Evolutionary conservation across 352 stramenopile genomes (phyloP).

Genomic region (Phytophthora multivora): DNA sequence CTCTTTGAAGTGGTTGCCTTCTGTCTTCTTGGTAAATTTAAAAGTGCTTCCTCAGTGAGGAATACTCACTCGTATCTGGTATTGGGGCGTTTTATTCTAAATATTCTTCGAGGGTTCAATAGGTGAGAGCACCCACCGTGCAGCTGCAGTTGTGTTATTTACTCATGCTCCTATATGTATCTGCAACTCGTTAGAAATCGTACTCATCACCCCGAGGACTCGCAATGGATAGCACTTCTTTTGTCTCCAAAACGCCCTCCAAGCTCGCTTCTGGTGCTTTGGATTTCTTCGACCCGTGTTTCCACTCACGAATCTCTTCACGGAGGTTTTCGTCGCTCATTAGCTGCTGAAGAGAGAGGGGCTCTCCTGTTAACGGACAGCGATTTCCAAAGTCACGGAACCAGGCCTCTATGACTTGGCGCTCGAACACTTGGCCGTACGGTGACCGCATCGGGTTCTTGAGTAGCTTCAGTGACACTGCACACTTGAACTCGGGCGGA

Average conservation of each 20-base stretch:
- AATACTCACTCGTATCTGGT: no score
- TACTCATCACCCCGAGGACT: conserved; percentile 30
- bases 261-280: not conserved
- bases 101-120: no score
- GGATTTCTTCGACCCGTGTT: conserved; percentile 42
- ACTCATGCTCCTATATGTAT: no score
- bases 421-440: conserved; percentile 80
- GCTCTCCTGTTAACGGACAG: conserved; percentile 75
- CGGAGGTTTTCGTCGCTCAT: conserved; percentile 58
- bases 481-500: conserved; percentile 72
- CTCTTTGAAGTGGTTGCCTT: no score
- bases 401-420: conserved; percentile 78
- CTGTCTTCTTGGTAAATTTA: no score
- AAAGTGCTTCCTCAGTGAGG: no score
- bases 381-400: conserved; percentile 85
- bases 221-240: conserved; percentile 8
- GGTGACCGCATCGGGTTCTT: conserved; percentile 73
- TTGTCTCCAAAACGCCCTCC: conserved; percentile 6
- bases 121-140: no score
- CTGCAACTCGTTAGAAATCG: conserved; percentile 19
- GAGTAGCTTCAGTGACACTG: conserved; percentile 73
- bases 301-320: conserved; percentile 68
- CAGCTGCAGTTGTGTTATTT: no score
- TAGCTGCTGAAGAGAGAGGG: conserved; percentile 59
- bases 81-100: no score